Base-by-base conservation (phyloP, 1,139 yeast species). In the Taiozyma sp. region DNA sequence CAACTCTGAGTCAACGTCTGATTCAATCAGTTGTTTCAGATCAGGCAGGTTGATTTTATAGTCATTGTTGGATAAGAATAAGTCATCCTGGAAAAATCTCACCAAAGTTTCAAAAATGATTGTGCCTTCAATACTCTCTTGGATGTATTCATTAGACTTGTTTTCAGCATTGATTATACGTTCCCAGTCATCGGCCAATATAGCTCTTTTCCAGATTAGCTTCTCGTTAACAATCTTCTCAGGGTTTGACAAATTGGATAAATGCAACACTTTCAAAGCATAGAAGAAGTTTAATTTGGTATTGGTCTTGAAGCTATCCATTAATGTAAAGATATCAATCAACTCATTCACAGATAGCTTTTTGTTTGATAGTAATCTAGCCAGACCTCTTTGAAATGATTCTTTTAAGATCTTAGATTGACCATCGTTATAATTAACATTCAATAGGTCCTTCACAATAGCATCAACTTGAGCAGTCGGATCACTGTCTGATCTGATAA, bases 131-230 rank as follows among this genome's bases (percentile, higher is more conserved):
- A 76, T 61, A 47, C 67, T 68, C 23, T 69, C 68, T 57, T 73
- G 73, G 43, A 75, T 68, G 54, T 64, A 70, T 47, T 74, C 75
- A 54, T 80, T 83, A 6, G 78, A 69, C 50, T 73, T 69, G 49
- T 70, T 70, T 32, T 70, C 67, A 12, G 76, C 72, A 32, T 71
- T 67, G n/a, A 71, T 66, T 24, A 81, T 63, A 14, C 65, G 62
- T 8, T 64, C 54, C 88, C 90, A 84, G 57, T 82, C 79, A 57
- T 83, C 85, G 1, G 79, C 74, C n/a, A 81, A 61, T 10, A 87
- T 69, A 46, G 86, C 72, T 53, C 93, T 73, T 59, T 83, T 72
- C 93, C 95, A 87, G 2, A 85, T 70, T 16, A 75, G 62, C 16
- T 68, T 67, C 47, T 69, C 71, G 47, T 70, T 67, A 14, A 68